Evolutionary conservation across 345 rosid genomes (phyloP), one percentile per base, ranked within the genome.

Genomic region (Euphorbia lathyris): DNA sequence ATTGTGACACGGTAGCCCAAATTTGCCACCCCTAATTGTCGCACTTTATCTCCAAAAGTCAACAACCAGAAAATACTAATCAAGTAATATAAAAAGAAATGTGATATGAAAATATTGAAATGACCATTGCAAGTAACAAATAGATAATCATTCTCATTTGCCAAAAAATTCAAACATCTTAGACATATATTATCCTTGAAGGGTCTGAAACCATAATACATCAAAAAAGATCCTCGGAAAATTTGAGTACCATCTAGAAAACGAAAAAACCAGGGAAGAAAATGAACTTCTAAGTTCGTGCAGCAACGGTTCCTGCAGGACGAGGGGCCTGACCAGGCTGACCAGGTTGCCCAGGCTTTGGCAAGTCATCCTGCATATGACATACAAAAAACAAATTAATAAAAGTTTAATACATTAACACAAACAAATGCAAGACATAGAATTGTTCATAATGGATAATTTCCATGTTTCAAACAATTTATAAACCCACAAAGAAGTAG

Each of bases 271-370:
- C 38, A 34, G 38, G 38, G 38, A 7, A 34, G 3, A 34, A 34
- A 34, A 34, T 34, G 38, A 34, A 34, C 7, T 7, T 9, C 40
- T 42, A 77, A 17, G 77, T 0, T 12, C 77, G 72, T 19, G 67
- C 71, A 57, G 80, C 60, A 58, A 42, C 63, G 19, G 58, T 66
- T n/a, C 78, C 78, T 47, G 69, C 70, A 26, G 80, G 70, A 42
- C 76, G 80, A 22, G 73, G 29, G 7, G 32, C 77, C 63, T 70
- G 74, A 34, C 74, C 73, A 14, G 67, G 59, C 60, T 77, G 80
- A 34, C 79, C 80, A 30, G 69, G 52, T 22, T 70, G 73, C 9
- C 76, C 80, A 19, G 77, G 42, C 74, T 77, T 77, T 9, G 76
- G 66, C 3, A 64, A 0, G 63, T 77, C 80, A 34, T 77, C 80